A percentile compares a stretch with the other conserved stretches of the same genome.
Conservation (phyloP, 768 basidiomycete species). For the Pulveroboletus ravenelii region DNA sequence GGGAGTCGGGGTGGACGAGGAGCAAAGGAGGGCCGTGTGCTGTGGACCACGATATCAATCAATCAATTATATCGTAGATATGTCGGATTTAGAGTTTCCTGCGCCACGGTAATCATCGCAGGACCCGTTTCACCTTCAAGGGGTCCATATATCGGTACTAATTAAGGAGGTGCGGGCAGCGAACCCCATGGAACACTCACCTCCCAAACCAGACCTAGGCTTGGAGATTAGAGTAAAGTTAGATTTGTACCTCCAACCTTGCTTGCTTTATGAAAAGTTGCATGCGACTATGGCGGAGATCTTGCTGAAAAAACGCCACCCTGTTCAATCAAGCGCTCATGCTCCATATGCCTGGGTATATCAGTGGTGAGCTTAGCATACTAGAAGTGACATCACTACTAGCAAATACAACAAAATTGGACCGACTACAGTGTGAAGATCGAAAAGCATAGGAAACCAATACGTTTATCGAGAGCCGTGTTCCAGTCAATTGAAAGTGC, state of each 20-base stretch:
- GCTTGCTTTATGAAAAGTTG: too few relatives aligned
- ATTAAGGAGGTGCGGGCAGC: too few relatives aligned
- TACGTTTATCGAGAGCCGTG: neutral
- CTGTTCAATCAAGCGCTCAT: too few relatives aligned
- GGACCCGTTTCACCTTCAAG: neutral
- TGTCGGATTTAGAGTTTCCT: neutral
- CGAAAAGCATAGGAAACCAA: neutral
- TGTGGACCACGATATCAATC: too few relatives aligned
- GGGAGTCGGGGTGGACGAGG: neutral
- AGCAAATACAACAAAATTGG: conserved; percentile 1
- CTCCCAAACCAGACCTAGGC: neutral
- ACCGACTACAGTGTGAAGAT: conserved; percentile 3
- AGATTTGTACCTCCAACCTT: too few relatives aligned
- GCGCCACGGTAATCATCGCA: neutral
- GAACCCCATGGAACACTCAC: too few relatives aligned
- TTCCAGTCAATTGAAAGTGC: neutral
- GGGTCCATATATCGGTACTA: too few relatives aligned
- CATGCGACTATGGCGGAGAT: too few relatives aligned
- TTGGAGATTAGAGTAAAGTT: neutral
- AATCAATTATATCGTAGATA: neutral
- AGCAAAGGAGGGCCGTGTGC: neutral
- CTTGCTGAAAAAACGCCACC: too few relatives aligned
- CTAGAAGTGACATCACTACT: too few relatives aligned
- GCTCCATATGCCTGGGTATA: too few relatives aligned
- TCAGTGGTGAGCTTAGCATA: too few relatives aligned